Evolutionary conservation across 495 filamentous ascomycete species (phyloP).

Genomic region (Xylaria venustula): DNA sequence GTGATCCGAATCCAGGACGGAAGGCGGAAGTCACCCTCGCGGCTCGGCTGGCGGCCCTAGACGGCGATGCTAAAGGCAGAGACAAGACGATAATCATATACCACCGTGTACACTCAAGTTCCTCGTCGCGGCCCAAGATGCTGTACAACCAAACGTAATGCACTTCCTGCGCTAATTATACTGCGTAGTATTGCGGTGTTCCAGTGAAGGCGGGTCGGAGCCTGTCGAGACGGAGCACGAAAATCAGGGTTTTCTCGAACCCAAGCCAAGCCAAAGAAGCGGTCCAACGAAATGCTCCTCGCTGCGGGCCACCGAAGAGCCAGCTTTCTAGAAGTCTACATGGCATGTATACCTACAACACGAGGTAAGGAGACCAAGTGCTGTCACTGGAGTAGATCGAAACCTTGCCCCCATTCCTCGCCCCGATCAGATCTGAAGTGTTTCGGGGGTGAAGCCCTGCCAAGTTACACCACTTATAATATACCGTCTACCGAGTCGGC

Average conservation of each 20-base stretch:
- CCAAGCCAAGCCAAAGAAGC: not conserved
- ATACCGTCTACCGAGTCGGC: no score
- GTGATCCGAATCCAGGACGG: not conserved
- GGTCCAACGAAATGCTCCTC: not conserved
- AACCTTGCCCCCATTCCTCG: not conserved
- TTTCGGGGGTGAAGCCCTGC: not conserved
- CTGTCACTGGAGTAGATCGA: not conserved
- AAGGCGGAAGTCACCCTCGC: not conserved
- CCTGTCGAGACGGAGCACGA: not conserved
- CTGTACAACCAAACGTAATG: not conserved
- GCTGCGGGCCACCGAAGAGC: not conserved
- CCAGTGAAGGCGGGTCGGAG: not conserved
- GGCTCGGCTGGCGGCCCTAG: constrained; percentile 7
- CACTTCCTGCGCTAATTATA: no score
- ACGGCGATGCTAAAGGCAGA: not conserved
- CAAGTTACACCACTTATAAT: not conserved
- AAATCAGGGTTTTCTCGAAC: not conserved
- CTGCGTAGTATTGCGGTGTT: no score
- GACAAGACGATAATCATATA: not conserved
- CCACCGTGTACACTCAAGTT: not conserved
- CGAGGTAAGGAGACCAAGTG: no score
- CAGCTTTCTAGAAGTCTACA: not conserved
- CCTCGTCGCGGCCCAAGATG: not conserved
- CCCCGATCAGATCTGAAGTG: not conserved
- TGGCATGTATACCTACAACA: not conserved